Base-by-base conservation (phyloP, 2,329 filamentous ascomycete genomes). In the Sporothrix brasiliensis region DNA sequence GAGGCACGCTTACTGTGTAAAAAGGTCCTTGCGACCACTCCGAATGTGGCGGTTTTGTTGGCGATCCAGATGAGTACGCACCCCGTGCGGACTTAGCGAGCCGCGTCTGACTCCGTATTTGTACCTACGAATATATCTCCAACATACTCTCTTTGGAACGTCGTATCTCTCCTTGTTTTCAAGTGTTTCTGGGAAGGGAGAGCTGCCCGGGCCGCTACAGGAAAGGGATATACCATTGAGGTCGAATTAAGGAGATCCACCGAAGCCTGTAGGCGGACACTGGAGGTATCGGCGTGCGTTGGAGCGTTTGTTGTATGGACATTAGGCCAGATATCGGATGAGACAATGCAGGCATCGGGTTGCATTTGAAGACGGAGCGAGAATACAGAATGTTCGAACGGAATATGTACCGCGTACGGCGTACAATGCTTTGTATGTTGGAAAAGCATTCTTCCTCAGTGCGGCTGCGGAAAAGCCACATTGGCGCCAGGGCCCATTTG, bases 161-260 rank as follows among this genome's bases (percentile, higher is more conserved):
- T 34, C 30, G 30, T 6, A 34, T 34, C 34, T 34, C 5, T 34
- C 34, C 9, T 9, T 34, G 34, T 34, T 50, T n/a, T n/a, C 16
- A n/a, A 44, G 41, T 61, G 34, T 34, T 14, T 47, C 39, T 63
- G 61, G 47, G 44, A 50, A 65, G 47, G 47, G 61, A 30, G 24
- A 49, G 24, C 41, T 63, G 60, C 44, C 21, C 44, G 44, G 61
- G 14, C 61, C 61, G 61, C 61, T 49, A 65, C 61, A 65, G 44
- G 61, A 34, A 65, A 50, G 47, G 47, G 44, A 65, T 16, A 65
- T 16, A n/a, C 9, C 30, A 34, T 34, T 34, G 34, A 34, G 34
- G 34, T 9, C 34, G 6, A 9, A 34, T 34, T 34, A 9, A 34
- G 7, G 34, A 34, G 61, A 65, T 63, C 39, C 11, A 47, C 19